Base-by-base conservation (phyloP, 805 yeast species). In the Ogataea pini region DNA sequence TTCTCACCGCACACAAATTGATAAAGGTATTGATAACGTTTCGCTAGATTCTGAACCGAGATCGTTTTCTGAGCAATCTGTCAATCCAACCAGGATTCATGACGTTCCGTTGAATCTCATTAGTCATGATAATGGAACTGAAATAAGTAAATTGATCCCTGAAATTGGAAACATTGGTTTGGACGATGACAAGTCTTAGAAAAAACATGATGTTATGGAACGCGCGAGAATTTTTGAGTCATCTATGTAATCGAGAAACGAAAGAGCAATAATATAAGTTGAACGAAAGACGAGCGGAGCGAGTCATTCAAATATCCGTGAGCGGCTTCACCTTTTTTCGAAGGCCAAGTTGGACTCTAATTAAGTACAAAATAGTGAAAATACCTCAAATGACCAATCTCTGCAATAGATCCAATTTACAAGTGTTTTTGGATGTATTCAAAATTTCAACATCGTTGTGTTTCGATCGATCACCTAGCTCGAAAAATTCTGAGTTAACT, bases 91-190 rank as follows among this genome's bases (percentile, higher is more conserved):
- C 28, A 37, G 27, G 22, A 45, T 52, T 24, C 56, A 52, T 28
- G 56, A 52, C 14, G 56, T 52, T 24, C 56, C 56, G 3, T 12
- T 36, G 20, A 45, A 47, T 22, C 33, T 52, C 20, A 14, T 49
- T 4, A 37, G 53, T 8, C 46, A 44, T 14, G 56, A 49, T 3
- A 42, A 41, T 16, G 36, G 29, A 14, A 36, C 52, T 3, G 53
- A 49, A 14, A 44, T 41, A 9, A 45, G 36, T 41, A 46, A 52
- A 38, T 27, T 52, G 42, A 46, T 47, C 20, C 53, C 56, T 4
- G 53, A 42, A 31, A 46, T 52, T 7, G 38, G 44, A 7, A 32
- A 47, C 7, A 10, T 49, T 14, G 39, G 46, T n/a, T 19, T 47
- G 19, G 39, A 36, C 10, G 47, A 42, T 28, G 31, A 47, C 10